A percentile compares a stretch with the other conserved stretches of the same genome.
phyloP scores from a whole-genome alignment of 78 protist genomes.

The Dictyostelium capitatum region DNA sequence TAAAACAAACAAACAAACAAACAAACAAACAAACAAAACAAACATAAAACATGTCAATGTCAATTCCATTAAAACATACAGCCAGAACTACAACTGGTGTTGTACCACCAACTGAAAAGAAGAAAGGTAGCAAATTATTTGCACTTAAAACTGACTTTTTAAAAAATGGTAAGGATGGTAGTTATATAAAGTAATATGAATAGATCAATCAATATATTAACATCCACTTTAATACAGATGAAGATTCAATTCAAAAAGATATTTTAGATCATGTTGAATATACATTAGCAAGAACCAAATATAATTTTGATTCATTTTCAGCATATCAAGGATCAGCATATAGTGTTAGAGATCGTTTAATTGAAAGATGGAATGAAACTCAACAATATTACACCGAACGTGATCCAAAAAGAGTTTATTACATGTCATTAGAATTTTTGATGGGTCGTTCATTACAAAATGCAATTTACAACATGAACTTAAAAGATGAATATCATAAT shows the following conservation, averaged over 20 bases:
- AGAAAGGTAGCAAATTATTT: constrained; percentile 71
- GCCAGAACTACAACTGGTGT: constrained; percentile 84
- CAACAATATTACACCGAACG: constrained; percentile 75
- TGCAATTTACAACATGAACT: constrained; percentile 88
- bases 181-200: background rate
- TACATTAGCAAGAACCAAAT: constrained; percentile 88
- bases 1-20: background rate
- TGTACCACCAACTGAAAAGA: constrained; percentile 80
- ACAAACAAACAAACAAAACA: background rate
- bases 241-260: constrained; percentile 81
- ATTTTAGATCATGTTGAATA: constrained; percentile 88
- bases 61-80: constrained; percentile 72
- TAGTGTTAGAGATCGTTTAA: constrained; percentile 86
- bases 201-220: background rate
- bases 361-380: constrained; percentile 89
- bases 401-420: constrained; percentile 92
- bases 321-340: constrained; percentile 90
- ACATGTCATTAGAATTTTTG: constrained; percentile 95
- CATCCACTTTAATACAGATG: no score
- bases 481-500: constrained; percentile 82
- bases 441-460: constrained; percentile 94
- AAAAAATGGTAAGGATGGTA: constrained; percentile 73
- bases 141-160: constrained; percentile 72
- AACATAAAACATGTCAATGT: constrained; percentile 29
- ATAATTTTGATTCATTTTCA: constrained; percentile 79